Percentiles rank a stretch among this genome's conserved stretches.
Evolutionary conservation across 225 moss, liverwort and hornwort genomes (phyloP).

Genomic region (Takakia lepidozioides): DNA sequence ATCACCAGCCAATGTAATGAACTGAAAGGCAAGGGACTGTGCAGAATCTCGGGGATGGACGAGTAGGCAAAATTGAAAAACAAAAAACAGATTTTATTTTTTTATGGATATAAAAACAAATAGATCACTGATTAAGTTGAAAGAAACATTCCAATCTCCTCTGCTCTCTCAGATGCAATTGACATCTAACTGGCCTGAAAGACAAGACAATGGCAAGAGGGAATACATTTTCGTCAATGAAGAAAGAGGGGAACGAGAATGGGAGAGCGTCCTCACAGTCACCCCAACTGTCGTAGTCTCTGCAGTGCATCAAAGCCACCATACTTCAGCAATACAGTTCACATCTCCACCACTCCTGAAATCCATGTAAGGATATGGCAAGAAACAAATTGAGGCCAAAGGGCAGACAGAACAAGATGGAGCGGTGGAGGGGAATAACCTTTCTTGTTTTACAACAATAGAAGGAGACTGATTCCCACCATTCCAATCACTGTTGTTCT

Average conservation of each 20-base stretch:
- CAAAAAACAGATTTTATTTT: too few relatives aligned
- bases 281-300: conserved; percentile 50
- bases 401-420: neutral
- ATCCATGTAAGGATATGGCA: neutral
- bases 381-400: neutral
- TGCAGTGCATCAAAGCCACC: conserved; percentile 20
- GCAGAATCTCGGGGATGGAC: too few relatives aligned
- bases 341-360: too few relatives aligned
- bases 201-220: conserved; percentile 1
- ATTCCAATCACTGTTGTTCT: conserved; percentile 14
- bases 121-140: too few relatives aligned
- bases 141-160: too few relatives aligned
- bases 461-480: conserved; percentile 10
- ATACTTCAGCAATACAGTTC: conserved; percentile 6
- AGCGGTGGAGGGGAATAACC: conserved; percentile 8
- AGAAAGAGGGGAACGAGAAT: conserved; percentile 85
- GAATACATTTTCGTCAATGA: conserved; percentile 91
- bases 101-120: too few relatives aligned
- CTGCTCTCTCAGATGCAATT: too few relatives aligned
- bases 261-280: conserved; percentile 39
- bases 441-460: conserved; percentile 31
- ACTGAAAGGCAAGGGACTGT: too few relatives aligned
- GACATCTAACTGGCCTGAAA: too few relatives aligned
- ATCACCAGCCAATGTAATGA: too few relatives aligned
- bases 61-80: too few relatives aligned